These are phyloP conservation scores for Flaveria robusta DNA, from an alignment of 129 eudicot species.

Conservation along the genomic window DNA sequence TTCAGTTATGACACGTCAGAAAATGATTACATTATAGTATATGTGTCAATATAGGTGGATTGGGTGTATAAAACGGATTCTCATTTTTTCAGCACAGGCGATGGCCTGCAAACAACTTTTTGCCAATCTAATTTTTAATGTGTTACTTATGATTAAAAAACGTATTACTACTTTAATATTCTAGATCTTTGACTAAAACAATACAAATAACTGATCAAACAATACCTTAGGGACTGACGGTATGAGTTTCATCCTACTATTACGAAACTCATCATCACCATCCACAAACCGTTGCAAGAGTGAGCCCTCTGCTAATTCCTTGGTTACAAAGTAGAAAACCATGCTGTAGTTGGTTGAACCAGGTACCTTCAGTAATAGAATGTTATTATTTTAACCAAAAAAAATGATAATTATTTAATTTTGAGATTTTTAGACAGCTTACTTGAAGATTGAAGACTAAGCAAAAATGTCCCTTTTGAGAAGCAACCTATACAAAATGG, in stretches of 20 bases:
- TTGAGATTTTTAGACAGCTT: slow-evolving; percentile 39
- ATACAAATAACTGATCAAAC: neutral
- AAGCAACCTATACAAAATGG: slow-evolving; percentile 67
- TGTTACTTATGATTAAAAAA: neutral
- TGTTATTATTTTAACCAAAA: slow-evolving; percentile 9
- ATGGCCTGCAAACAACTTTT: neutral
- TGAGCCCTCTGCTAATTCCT: slow-evolving; percentile 74
- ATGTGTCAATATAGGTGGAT: neutral
- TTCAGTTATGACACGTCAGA: slow-evolving; percentile 14
- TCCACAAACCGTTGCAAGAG: slow-evolving; percentile 95
- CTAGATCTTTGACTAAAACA: neutral
- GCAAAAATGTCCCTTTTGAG: slow-evolving; percentile 85
- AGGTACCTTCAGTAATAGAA: slow-evolving; percentile 62
- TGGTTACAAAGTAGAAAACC: slow-evolving; percentile 85
- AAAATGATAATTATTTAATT: slow-evolving; percentile 11
- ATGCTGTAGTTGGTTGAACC: slow-evolving; percentile 98
- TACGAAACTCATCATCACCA: slow-evolving; percentile 99
- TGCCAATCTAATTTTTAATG: neutral
- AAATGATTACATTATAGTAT: neutral
- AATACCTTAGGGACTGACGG: slow-evolving; percentile 96
- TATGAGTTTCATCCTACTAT: slow-evolving; percentile 90
- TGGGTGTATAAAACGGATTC: too few species aligned
- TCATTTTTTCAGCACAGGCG: neutral
- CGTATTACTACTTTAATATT: neutral
- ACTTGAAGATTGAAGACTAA: slow-evolving; percentile 85